Percentiles rank a stretch among this genome's conserved stretches.
Evolutionary conservation across 441 rosid species (phyloP).

Genomic region (Sinapis alba): DNA sequence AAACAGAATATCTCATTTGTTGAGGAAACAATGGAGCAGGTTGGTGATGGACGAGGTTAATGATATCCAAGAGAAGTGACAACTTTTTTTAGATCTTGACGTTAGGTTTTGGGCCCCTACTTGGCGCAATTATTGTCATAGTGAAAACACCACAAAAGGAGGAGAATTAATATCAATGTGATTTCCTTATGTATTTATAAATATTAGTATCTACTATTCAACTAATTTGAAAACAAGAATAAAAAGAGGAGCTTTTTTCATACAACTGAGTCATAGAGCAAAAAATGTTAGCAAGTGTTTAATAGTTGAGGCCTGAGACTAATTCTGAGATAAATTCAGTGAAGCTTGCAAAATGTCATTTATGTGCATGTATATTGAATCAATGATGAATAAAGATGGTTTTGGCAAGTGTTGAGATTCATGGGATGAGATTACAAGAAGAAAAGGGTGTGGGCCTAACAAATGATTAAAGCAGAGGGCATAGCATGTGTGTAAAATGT

Average conservation of each 20-base stretch:
- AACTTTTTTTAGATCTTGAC: slow-evolving; percentile 34
- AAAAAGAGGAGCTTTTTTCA: not conserved
- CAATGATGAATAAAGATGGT: slow-evolving; percentile 24
- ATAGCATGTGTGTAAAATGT: slow-evolving; percentile 32
- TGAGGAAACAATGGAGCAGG: slow-evolving; percentile 43
- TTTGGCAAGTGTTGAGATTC: slow-evolving; percentile 29
- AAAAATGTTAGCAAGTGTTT: not conserved
- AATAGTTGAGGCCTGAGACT: not conserved
- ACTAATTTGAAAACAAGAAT: slow-evolving; percentile 9
- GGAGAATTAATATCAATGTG: not conserved
- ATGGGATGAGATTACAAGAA: slow-evolving; percentile 25
- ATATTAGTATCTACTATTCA: slow-evolving; percentile 6
- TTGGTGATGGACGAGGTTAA: slow-evolving; percentile 41
- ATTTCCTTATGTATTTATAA: not conserved
- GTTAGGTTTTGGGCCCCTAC: slow-evolving; percentile 34
- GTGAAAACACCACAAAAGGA: not conserved
- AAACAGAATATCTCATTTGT: slow-evolving; percentile 41
- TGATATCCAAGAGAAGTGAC: slow-evolving; percentile 33
- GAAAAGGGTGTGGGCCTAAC: slow-evolving; percentile 21
- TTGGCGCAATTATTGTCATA: slow-evolving; percentile 32
- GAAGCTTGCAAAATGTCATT: slow-evolving; percentile 17
- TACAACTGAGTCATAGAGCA: not conserved
- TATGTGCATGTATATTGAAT: not conserved
- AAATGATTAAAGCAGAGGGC: slow-evolving; percentile 31
- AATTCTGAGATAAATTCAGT: not conserved